Evolutionary conservation across 176 grass and related monocot genomes (phyloP), one percentile per base, ranked within the genome.

Genomic region (Rhynchospora pubera): DNA sequence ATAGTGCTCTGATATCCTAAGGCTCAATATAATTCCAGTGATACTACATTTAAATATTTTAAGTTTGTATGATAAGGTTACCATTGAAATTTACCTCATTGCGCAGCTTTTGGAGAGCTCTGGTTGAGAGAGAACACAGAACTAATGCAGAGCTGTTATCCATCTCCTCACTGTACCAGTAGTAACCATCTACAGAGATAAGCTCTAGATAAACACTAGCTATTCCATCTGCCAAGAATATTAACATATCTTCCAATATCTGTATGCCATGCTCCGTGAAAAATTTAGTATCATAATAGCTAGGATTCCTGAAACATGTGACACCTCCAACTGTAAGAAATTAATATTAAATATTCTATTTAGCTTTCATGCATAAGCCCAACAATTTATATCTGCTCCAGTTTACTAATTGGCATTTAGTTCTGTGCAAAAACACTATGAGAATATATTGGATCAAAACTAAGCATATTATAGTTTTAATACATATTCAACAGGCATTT

Each of bases 221-320:
- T 82, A 91, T 90, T 59, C 79, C 89, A 85, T 98, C 95, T 87
- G 87, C 87, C 82, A 98, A 91, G 51, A 86, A 91, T 89, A 98
- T 90, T 79, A 94, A 42, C 82, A 98, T 76, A 88, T 98, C 92
- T 90, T 98, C 92, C 69, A 98, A 87, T 87, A 98, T 91, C 65
- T 72, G 85, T 26, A 77, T 72, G 86, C 87, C 92, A 91, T 93
- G 69, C 88, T 88, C 87, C 50, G 48, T 65, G 79, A 98, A 80
- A 85, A 93, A 89, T 66, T 87, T 91, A 60, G 30, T 76, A 88
- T 90, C 79, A 85, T 91, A 94, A 91, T 84, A 94, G 57, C 89
- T 83, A 24, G 80, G 78, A 84, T 70, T 62, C 84, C 95, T 98
- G 83, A 68, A 45, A 72, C 69, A 57, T 80, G 58, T n/a, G 56